A percentile compares a stretch with the other conserved stretches of the same genome.
Evolutionary conservation across 78 protist genomes (phyloP).

Genomic region (Thecamonas trahens): DNA sequence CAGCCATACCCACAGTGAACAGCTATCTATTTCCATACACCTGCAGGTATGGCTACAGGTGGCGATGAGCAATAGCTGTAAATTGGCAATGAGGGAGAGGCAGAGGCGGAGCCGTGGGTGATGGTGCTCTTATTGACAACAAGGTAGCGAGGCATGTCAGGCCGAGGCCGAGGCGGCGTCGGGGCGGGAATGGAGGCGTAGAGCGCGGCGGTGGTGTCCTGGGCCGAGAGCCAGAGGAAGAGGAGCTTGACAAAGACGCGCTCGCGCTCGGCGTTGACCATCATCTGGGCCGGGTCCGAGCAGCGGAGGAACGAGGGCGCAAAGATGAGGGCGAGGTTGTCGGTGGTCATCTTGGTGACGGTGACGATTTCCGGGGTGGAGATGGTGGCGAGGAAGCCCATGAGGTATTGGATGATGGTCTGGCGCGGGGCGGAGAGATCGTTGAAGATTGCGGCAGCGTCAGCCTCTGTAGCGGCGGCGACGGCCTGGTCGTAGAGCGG

Average conservation of each 20-base stretch:
- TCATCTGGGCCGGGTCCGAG: slow-evolving; percentile 12
- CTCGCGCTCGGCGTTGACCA: slow-evolving; percentile 27
- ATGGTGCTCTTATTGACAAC: no score
- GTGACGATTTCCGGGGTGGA: slow-evolving; percentile 9
- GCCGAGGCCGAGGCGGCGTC: no score
- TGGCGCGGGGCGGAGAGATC: slow-evolving; percentile 17
- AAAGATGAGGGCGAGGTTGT: slow-evolving; percentile 35
- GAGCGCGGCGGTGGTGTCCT: no score
- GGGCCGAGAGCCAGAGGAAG: no score
- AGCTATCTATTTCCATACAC: no score
- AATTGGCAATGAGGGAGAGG: no score
- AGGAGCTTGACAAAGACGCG: slow-evolving; percentile 11
- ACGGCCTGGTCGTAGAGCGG: slow-evolving; percentile 24
- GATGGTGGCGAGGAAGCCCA: slow-evolving; percentile 11
- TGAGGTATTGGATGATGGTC: slow-evolving; percentile 20
- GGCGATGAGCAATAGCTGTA: no score
- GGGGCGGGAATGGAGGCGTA: no score
- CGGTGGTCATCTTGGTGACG: slow-evolving; percentile 21
- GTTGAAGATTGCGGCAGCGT: slow-evolving; percentile 3
- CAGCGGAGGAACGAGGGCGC: slow-evolving; percentile 47
- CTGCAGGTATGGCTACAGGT: no score
- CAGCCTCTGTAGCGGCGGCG: slow-evolving; percentile 1
- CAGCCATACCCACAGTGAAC: no score
- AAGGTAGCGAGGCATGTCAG: no score
- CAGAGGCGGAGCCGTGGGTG: no score